Conservation (phyloP, 805 yeast genomes). For the Candida stauntonica region DNA sequence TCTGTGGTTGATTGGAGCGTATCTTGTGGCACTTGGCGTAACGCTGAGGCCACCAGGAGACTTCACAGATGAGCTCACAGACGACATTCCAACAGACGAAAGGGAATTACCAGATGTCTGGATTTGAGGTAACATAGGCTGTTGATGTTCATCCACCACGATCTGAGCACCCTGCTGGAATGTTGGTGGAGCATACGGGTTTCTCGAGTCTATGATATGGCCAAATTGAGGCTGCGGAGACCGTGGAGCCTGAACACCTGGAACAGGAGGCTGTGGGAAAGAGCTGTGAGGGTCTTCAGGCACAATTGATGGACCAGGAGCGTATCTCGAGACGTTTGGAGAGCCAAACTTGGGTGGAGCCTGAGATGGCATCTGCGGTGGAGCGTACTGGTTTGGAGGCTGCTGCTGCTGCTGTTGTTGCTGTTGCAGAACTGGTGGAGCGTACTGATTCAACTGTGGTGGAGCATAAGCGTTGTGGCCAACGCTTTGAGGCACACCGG, state of each 20-base stretch:
- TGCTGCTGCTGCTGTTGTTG: too few species aligned
- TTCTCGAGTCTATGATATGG: slow-evolving; percentile 5
- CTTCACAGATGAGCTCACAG: slow-evolving; percentile 11
- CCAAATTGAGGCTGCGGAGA: slow-evolving; percentile 9
- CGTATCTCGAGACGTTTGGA: slow-evolving; percentile 6
- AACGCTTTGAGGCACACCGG: background rate
- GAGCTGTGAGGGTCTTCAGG: slow-evolving; percentile 1
- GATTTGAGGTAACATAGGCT: slow-evolving; percentile 1
- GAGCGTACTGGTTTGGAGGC: slow-evolving; percentile 1
- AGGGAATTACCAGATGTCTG: slow-evolving; percentile 1
- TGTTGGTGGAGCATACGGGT: slow-evolving; percentile 7
- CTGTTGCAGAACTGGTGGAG: too few species aligned
- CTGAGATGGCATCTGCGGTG: slow-evolving; percentile 1
- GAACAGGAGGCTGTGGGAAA: background rate
- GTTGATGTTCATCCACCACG: too few species aligned
- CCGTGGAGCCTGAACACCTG: background rate
- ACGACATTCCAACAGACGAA: slow-evolving; percentile 7
- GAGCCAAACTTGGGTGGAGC: background rate
- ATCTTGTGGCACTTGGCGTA: slow-evolving; percentile 29
- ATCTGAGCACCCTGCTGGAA: too few species aligned
- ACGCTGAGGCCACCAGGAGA: slow-evolving; percentile 15
- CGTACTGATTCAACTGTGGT: background rate
- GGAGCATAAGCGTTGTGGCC: slow-evolving; percentile 3
- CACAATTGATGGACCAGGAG: slow-evolving; percentile 2
- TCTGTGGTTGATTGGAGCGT: slow-evolving; percentile 35